Conservation (phyloP, 768 basidiomycete genomes). For the Boletus fagicola region DNA sequence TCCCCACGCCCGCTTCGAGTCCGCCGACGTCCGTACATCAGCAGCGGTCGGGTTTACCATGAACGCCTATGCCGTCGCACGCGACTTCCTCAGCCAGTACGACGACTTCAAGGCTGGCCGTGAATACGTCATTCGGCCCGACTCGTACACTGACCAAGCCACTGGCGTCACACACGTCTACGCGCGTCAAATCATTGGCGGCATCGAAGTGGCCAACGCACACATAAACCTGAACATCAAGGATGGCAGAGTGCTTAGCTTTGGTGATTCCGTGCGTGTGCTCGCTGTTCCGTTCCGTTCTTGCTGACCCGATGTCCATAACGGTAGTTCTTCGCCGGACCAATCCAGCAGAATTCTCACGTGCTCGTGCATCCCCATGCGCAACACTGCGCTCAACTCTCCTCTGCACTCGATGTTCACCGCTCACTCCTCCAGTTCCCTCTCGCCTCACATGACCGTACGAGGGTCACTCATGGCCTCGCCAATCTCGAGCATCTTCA, state of each 20-base stretch:
- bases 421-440: constrained; percentile 29
- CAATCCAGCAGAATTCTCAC: constrained; percentile 31
- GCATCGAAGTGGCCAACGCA: constrained; percentile 85
- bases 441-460: constrained; percentile 11
- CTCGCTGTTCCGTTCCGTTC: not conserved
- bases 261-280: constrained; percentile 76
- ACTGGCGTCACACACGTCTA: constrained; percentile 92
- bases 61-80: no score
- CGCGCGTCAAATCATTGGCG: constrained; percentile 79
- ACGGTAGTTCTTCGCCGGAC: constrained; percentile 73
- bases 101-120: constrained; percentile 35
- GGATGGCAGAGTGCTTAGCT: constrained; percentile 78
- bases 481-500: constrained; percentile 44
- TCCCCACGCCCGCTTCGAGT: constrained; percentile 65
- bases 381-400: constrained; percentile 50
- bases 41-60: constrained; percentile 38
- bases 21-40: constrained; percentile 39
- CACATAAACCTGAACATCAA: constrained; percentile 93
- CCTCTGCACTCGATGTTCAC: constrained; percentile 32
- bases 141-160: constrained; percentile 83
- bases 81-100: constrained; percentile 50
- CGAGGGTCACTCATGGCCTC: constrained; percentile 17
- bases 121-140: constrained; percentile 63
- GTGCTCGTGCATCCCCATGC: constrained; percentile 46
- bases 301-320: constrained; percentile 8